Base-by-base conservation (phyloP, 192 early-diverging fungal species). In the Backusella sp. region DNA sequence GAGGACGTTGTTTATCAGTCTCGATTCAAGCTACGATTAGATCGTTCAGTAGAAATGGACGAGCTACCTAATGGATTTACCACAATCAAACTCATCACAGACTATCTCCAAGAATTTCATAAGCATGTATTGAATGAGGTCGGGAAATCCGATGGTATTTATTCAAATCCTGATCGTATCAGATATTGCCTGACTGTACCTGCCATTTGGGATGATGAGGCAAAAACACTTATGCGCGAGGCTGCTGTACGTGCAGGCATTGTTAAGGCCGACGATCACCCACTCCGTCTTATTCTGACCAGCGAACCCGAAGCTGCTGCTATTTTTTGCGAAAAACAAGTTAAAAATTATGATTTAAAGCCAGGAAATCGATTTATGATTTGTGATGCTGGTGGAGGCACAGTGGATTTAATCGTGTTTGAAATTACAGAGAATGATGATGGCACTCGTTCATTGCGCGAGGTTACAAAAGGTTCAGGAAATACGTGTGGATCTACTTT, bases 171-270 rank as follows among this genome's bases (percentile, higher is more conserved):
- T 32, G 67, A 79, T 49, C 78, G 81, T 34, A 82, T 82, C 74
- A 68, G 80, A 41, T 84, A 84, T 46, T 86, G 83, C 75, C 75
- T 86, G 17, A 84, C 85, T 1, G 85, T 86, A 0, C 85, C 85
- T n/a, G 85, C 85, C 36, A 84, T 84, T 81, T 86, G 85, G 85
- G 77, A 76, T 5, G 85, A 86, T 72, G 74, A 75, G 42, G 85
- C 85, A 32, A 86, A 86, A 37, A 76, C 85, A 0, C 68, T 77
- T 37, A 86, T 84, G 83, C 83, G 85, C 6, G 80, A 84, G 44
- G 85, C 85, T 35, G 85, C 85, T 1, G 79, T 84, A 15, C 80
- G 78, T 21, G 83, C 85, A 2, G 83, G 83, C 7, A 86, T 86
- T 71, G 79, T 86, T 49, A 70, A 74, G 34, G 81, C 74, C 19